Base-by-base conservation (phyloP, 352 stramenopile genomes). In the Pythium chondricola region DNA sequence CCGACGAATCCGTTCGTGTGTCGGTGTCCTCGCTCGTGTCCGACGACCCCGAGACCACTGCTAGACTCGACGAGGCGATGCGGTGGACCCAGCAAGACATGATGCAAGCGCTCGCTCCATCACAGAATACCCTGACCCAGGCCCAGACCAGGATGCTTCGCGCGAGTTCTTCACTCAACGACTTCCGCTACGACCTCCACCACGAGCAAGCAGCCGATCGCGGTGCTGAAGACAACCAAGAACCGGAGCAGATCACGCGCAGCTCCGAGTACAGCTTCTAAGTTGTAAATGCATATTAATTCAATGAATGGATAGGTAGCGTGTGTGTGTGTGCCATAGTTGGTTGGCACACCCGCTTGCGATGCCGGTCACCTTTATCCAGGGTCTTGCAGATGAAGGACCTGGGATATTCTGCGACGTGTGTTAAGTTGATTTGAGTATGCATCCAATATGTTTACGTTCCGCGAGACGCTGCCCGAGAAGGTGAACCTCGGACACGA, bases 121-220 rank as follows among this genome's bases (percentile, higher is more conserved):
- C n/a, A n/a, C n/a, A n/a, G n/a, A n/a, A n/a, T n/a, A n/a, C n/a
- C n/a, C n/a, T n/a, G n/a, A 42, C n/a, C 17, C 31, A 16, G 10
- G n/a, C 11, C 2, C 17, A 25, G 3, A 31, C 50, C 4, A 24
- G 31, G 18, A 39, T 47, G 16, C 17, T 56, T n/a, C 52, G 52
- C 10, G 43, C 35, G 31, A 61, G 45, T 45, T 66, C 58, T 16
- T 67, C 53, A 8, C 52, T 63, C 24, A 27, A 59, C 26, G 53
- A 67, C 31, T 63, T 63, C 29, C 58, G 58, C 27, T 53, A 59
- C 40, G 58, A 67, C 36, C 30, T 56, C 22, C 53, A 67, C 44
- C 39, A 56, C 32, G 46, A 45, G 33, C 27, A 41, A n/a, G n/a
- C n/a, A n/a, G n/a, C n/a, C 36, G 35, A 53, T 33, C 37, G 27